A percentile compares a stretch with the other conserved stretches of the same genome.
Evolutionary conservation across 495 filamentous ascomycete species (phyloP).

Genomic region (Aspergillus olivimuriae): DNA sequence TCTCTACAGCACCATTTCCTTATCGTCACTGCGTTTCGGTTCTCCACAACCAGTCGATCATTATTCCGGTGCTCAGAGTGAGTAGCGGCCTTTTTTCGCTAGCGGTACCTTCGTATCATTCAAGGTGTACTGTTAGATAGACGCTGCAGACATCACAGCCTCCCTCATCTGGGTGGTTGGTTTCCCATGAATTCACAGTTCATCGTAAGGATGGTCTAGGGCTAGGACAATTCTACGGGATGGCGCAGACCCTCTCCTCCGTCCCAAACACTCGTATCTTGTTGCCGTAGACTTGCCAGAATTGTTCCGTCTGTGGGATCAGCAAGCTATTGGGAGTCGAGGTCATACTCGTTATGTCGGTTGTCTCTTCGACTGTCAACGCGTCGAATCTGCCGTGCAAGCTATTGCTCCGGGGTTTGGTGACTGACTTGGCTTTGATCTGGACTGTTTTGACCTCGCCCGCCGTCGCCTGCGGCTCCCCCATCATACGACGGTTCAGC

Average conservation of each 20-base stretch:
- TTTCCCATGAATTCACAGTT: background rate
- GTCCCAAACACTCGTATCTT: slow-evolving; percentile 61
- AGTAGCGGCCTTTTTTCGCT: slow-evolving; percentile 58
- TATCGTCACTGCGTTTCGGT: slow-evolving; percentile 54
- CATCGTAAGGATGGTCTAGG: too few relatives aligned
- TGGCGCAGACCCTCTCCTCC: slow-evolving; percentile 49
- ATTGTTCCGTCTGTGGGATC: slow-evolving; percentile 46
- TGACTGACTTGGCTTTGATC: background rate
- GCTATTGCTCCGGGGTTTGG: background rate
- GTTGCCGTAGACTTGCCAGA: slow-evolving; percentile 61
- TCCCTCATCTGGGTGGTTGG: background rate
- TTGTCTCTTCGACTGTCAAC: slow-evolving; percentile 12
- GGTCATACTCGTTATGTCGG: too few relatives aligned
- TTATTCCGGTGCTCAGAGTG: slow-evolving; percentile 55
- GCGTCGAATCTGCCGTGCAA: slow-evolving; percentile 13
- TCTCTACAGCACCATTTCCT: slow-evolving; percentile 49
- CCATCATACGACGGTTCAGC: too few relatives aligned
- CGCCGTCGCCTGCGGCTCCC: too few relatives aligned
- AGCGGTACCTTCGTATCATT: slow-evolving; percentile 57
- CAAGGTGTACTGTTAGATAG: slow-evolving; percentile 71
- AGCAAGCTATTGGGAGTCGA: too few relatives aligned
- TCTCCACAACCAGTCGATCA: slow-evolving; percentile 53
- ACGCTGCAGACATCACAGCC: slow-evolving; percentile 47
- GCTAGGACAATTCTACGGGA: too few relatives aligned
- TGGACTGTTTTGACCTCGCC: too few relatives aligned